Base-by-base conservation (phyloP, 352 stramenopile genomes). In the Plasmopara halstedii region DNA sequence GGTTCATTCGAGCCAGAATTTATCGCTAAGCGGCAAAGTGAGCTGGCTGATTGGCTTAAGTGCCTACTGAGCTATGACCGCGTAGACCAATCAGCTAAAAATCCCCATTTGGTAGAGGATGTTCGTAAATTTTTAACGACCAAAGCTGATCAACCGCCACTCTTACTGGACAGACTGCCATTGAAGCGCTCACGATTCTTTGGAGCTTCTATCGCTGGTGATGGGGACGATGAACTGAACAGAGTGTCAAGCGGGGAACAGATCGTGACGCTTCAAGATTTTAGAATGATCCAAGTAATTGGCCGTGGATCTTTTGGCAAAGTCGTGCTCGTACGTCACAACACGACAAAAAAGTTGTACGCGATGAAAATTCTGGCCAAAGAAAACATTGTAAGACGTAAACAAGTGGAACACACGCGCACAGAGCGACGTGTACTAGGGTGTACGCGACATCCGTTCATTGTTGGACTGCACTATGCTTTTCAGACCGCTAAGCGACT, bases 361-460 rank as follows among this genome's bases (percentile, higher is more conserved):
- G 88, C 88, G 3, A 95, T 97, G 78, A 97, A 97, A 58, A 93
- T 94, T 18, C 48, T 97, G 50, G 83, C 83, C 6, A 97, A 97
- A 54, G 73, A 85, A 26, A 83, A 87, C 43, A 83, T 97, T 13
- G 70, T 97, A 7, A 91, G 95, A 60, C 67, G 80, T 32, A 92
- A 94, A 42, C 85, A 96, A 40, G 85, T 92, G 17, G 82, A 96
- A 55, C 83, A 95, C 46, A 94, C 83, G 0, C 77, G 88, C 22
- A 89, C 83, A 0, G 85, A 96, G 43, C 66, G 85, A 10, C 73
- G 82, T 10, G 86, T 96, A 19, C 67, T 96, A 7, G 76, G 81
- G 2, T 81, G 85, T 31, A 86, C 85, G 7, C 68, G 73, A 15
- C 83, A 95, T 43, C 83, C 83, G 6, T 95, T 94, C 46, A 95